Percentiles rank a stretch among this genome's conserved stretches.
Conservation (phyloP, 768 basidiomycete genomes). For the Xerocomellus chrysenteron region DNA sequence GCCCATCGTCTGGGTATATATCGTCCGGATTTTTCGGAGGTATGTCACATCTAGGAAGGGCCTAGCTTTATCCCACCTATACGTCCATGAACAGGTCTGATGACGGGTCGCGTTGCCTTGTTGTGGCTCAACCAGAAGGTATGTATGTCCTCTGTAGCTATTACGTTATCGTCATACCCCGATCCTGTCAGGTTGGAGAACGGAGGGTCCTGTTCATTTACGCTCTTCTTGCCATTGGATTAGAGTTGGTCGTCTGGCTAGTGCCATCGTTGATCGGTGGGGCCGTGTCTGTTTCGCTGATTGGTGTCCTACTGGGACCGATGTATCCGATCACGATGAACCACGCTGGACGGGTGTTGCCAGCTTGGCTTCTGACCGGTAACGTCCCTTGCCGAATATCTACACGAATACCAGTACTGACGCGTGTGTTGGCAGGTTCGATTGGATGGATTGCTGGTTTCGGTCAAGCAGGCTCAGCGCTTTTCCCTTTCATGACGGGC, state of each 20-base stretch:
- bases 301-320: slow-evolving; percentile 54
- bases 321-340: slow-evolving; percentile 65
- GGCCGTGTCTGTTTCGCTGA: slow-evolving; percentile 54
- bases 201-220: slow-evolving; percentile 53
- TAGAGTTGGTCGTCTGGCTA: slow-evolving; percentile 60
- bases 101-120: slow-evolving; percentile 51
- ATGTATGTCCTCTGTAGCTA: slow-evolving; percentile 24
- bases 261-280: slow-evolving; percentile 52
- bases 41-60: slow-evolving; percentile 17
- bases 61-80: background rate
- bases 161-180: background rate
- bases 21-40: slow-evolving; percentile 53
- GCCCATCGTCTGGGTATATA: slow-evolving; percentile 28
- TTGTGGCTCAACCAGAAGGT: slow-evolving; percentile 58
- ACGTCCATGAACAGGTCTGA: slow-evolving; percentile 44
- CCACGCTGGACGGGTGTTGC: slow-evolving; percentile 64
- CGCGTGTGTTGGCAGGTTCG: slow-evolving; percentile 35
- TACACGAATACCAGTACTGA: background rate
- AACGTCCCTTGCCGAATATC: background rate
- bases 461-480: slow-evolving; percentile 70
- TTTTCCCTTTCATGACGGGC: slow-evolving; percentile 73
- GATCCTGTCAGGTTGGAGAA: slow-evolving; percentile 47
- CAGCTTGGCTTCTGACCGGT: slow-evolving; percentile 64
- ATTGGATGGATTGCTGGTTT: slow-evolving; percentile 70
- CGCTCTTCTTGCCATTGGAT: slow-evolving; percentile 48